Evolutionary conservation across 176 grass and related monocot species (phyloP).

Genomic region (Hyparrhenia diplandra): DNA sequence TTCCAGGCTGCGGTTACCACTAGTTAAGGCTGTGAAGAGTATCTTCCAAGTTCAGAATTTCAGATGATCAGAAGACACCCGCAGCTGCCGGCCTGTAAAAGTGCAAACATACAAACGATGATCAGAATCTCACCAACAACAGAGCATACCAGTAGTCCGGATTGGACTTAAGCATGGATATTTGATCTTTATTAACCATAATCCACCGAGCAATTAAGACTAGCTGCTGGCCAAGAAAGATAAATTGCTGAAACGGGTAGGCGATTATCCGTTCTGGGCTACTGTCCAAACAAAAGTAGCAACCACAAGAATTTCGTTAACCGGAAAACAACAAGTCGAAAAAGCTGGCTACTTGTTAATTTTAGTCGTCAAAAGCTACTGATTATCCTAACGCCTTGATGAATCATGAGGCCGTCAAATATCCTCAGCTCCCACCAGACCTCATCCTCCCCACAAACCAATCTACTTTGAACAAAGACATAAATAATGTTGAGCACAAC

Average conservation of each 20-base stretch:
- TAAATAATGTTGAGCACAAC: not conserved
- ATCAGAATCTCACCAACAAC: constrained; percentile 4
- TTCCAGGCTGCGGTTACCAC: not conserved
- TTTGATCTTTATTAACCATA: not conserved
- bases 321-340: not conserved
- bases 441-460: not conserved
- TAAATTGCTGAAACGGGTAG: not conserved
- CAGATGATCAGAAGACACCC: not conserved
- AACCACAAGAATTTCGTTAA: not conserved
- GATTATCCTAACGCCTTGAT: not conserved
- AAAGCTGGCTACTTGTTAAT: not conserved
- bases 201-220: not conserved
- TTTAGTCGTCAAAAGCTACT: not conserved
- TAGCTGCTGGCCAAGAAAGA: not conserved
- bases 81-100: not conserved
- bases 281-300: not conserved
- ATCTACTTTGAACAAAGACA: not conserved
- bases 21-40: not conserved
- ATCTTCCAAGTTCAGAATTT: not conserved
- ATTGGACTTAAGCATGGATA: not conserved
- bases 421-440: not conserved
- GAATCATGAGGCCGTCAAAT: not conserved
- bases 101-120: not conserved
- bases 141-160: not conserved
- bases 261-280: not conserved